A percentile compares a stretch with the other conserved stretches of the same genome.
phyloP scores from a whole-genome alignment of 2,329 filamentous ascomycete species.

The Aspergillus piperis region DNA sequence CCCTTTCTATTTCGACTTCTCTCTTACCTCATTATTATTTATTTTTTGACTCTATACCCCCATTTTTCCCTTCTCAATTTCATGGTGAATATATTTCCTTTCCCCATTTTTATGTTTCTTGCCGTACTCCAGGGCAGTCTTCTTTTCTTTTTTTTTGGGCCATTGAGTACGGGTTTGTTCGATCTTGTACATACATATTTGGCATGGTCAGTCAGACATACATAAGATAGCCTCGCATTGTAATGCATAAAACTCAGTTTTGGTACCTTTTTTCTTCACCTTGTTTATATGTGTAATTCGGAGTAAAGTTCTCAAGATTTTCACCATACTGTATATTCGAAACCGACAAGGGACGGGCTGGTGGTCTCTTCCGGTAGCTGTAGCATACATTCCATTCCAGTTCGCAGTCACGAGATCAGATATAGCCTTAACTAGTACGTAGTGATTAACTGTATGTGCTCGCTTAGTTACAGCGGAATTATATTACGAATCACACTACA shows the following conservation, averaged over 20 bases:
- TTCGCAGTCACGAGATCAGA: too few species aligned
- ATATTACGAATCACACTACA: too few species aligned
- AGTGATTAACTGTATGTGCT: too few species aligned
- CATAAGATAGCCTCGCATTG: not conserved
- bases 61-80: not conserved
- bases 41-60: conserved; percentile 7
- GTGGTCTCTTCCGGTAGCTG: too few species aligned
- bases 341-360: too few species aligned
- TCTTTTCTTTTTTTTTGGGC: not conserved
- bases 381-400: too few species aligned
- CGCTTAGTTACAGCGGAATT: too few species aligned
- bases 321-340: too few species aligned
- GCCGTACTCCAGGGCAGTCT: not conserved
- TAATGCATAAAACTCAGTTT: not conserved
- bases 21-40: not conserved
- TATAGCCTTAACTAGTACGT: too few species aligned
- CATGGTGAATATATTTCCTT: not conserved
- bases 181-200: conserved; percentile 4
- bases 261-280: not conserved
- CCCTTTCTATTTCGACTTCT: not conserved
- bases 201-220: not conserved
- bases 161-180: not conserved
- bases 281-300: too few species aligned
- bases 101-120: not conserved
- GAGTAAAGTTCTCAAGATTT: too few species aligned